Base-by-base conservation (phyloP, 768 basidiomycete genomes). In the Leccinum subgranulosum region DNA sequence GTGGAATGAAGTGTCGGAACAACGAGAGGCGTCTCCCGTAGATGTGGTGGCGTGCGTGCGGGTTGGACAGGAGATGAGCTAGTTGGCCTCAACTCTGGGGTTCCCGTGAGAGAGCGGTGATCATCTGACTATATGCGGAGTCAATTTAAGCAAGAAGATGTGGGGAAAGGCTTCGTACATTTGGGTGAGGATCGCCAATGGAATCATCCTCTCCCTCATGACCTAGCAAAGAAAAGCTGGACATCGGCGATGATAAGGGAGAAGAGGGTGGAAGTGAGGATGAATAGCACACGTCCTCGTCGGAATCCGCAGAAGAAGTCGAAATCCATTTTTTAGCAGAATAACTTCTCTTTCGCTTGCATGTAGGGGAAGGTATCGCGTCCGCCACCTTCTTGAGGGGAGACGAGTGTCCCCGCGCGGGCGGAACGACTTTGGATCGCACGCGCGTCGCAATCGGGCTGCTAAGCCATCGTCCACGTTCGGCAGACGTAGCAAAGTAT, bases 401-500 rank as follows among this genome's bases (percentile, higher is more conserved):
- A 10, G 69, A 67, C 3, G 70, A 73, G 31, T 60, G 56, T 4
- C 68, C 60, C 10, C 62, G 62, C 28, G 36, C 45, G 17, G 41
- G 66, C 60, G 43, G 62, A 50, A 54, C 61, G 0, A 46, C 36
- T 34, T 60, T 53, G 1, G 68, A 45, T 34, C 60, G 68, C 21
- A 53, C 55, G 19, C 60, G 63, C 19, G 68, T 23, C 8, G 75
- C 73, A 29, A 78, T 66, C 2, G 81, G 82, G 59, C 84, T 82
- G 56, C 73, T 80, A 60, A 76, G 74, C 84, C 84, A 85, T 55
- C 77, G 77, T 8, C 83, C 84, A 53, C 84, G 83, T 63, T 85
- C 84, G 8, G 81, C 77, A 41, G 84, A 85, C 11, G 77, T 76
- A 48, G 76, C 73, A 62, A 84, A 84, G 62, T 77, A 84, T 3